phyloP scores from a whole-genome alignment of 306 rosid genomes.

The Fragaria iinumae region DNA sequence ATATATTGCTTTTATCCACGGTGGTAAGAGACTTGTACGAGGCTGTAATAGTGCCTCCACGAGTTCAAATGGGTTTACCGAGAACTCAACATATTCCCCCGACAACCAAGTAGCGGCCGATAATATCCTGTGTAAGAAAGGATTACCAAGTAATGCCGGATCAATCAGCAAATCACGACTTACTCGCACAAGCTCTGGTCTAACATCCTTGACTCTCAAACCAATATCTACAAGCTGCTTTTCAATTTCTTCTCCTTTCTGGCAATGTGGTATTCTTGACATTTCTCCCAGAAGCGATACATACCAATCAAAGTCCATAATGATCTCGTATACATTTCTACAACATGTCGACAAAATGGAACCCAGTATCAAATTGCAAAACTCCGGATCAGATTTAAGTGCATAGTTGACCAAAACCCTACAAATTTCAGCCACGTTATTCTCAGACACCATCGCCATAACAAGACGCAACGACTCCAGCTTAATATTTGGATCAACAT shows the following conservation, averaged over 20 bases:
- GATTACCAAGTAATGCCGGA: conserved; percentile 91
- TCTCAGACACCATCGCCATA: conserved; percentile 81
- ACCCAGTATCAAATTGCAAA: conserved; percentile 75
- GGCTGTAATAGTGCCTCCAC: conserved; percentile 91
- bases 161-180: conserved; percentile 81
- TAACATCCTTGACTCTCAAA: conserved; percentile 85
- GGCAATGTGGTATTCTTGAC: conserved; percentile 79
- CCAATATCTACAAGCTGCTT: conserved; percentile 84
- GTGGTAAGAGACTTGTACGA: conserved; percentile 76
- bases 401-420: conserved; percentile 76
- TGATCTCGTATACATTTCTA: conserved; percentile 66
- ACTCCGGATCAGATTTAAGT: conserved; percentile 70
- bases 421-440: conserved; percentile 65
- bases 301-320: conserved; percentile 90
- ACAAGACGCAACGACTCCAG: conserved; percentile 72
- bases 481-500: conserved; percentile 77
- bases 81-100: conserved; percentile 75
- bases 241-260: conserved; percentile 82
- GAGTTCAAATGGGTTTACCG: conserved; percentile 66
- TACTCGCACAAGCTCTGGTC: conserved; percentile 72
- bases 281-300: conserved; percentile 81
- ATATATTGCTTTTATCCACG: conserved; percentile 73
- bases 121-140: conserved; percentile 62
- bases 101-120: conserved; percentile 90
- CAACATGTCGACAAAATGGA: conserved; percentile 66